Evolutionary conservation across 768 basidiomycete species (phyloP), one percentile per base, ranked within the genome.

Genomic region (Crucibulum laeve): DNA sequence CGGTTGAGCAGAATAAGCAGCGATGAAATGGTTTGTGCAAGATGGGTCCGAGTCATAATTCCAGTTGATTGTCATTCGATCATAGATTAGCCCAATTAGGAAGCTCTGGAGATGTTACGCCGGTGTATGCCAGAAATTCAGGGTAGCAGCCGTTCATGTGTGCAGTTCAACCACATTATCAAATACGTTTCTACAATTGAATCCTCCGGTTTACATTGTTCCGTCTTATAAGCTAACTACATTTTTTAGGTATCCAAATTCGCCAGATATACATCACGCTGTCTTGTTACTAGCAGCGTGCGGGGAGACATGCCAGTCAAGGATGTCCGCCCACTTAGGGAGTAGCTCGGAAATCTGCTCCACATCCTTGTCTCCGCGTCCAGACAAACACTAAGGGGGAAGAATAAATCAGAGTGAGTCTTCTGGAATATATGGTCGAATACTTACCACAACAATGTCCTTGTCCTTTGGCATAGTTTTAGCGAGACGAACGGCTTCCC

Each of bases 341-440:
- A 99, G 72, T 30, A 97, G 70, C 55, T 94, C 70, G n/a, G 87
- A 92, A 45, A 99, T 93, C 58, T 98, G 88, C 52, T 95, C 88
- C 3, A 99, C 96, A 58, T 99, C 95, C 65, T 98, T 98, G 65
- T 98, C 93, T 14, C 96, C 96, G 49, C 95, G 82, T 39, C 95
- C 95, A 42, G 91, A 94, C 40, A 97, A 70, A 57, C 92, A 96
- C 90, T 94, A 46, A 19, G 10, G 10, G 10, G 5, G 19, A 19
- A n/a, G 14, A 5, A 22, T 4, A 25, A 3, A 15, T 7, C 25
- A 37, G n/a, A 14, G 15, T 10, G 33, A 3, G 14, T 18, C 10
- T 18, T 32, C 22, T 5, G 4, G n/a, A 3, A 21, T 18, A 37
- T 32, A 25, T 10, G 38, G 13, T 22, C 25, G 11, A 33, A 25